Conservation (phyloP, 768 basidiomycete genomes). For the Mycena venus region DNA sequence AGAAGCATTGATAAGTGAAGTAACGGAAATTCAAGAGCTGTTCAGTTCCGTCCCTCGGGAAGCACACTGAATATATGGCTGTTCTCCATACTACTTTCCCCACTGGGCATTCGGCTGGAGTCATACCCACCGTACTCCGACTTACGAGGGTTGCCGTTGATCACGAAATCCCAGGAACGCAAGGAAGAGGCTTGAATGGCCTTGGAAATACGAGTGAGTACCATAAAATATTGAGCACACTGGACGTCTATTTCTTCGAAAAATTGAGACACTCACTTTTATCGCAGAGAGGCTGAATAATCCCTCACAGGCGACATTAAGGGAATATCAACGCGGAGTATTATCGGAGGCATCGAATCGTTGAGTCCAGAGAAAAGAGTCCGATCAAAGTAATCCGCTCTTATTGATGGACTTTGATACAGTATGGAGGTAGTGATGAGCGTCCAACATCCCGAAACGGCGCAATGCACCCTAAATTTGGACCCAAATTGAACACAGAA, state of each 20-base stretch:
- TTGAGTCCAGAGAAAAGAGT: background rate
- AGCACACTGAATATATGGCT: background rate
- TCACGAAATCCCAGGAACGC: background rate
- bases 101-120: background rate
- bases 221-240: background rate
- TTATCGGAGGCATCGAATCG: background rate
- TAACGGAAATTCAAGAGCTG: background rate
- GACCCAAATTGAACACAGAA: background rate
- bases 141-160: background rate
- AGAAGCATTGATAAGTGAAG: background rate
- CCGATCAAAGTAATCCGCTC: background rate
- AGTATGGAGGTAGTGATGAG: background rate
- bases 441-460: background rate
- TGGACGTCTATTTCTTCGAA: background rate
- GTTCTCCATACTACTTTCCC: background rate
- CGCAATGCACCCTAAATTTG: background rate
- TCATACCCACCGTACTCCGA: background rate
- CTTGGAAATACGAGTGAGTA: background rate
- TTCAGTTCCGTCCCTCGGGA: background rate
- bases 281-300: no score
- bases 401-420: background rate
- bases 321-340: no score
- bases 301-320: background rate
- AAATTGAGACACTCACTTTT: background rate
- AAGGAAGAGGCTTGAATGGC: background rate